Conservation (phyloP, 1,284 basidiomycete species). For the Cystobasidiaceae sp. region DNA sequence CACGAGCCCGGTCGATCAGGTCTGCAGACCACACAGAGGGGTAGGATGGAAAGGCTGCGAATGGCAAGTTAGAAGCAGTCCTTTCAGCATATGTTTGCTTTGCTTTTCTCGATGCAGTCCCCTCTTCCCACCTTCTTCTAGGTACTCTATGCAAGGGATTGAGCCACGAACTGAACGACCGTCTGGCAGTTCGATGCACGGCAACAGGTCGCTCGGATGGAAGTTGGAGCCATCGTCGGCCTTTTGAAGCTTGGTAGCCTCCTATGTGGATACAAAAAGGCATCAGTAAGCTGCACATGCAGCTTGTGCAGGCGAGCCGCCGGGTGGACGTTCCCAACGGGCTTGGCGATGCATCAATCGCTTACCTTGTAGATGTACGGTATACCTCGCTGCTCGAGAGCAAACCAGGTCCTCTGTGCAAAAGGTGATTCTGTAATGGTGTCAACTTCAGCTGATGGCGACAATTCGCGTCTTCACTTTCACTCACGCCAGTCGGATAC, state of each 20-base stretch:
- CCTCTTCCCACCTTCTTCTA: slow-evolving; percentile 15
- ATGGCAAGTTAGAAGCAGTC: neutral
- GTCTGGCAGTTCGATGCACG: slow-evolving; percentile 16
- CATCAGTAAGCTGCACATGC: neutral
- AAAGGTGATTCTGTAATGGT: slow-evolving; percentile 23
- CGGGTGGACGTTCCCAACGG: neutral
- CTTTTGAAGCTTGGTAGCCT: slow-evolving; percentile 27
- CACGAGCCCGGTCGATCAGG: slow-evolving; percentile 21
- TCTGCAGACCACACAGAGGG: slow-evolving; percentile 18
- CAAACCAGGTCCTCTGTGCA: slow-evolving; percentile 28
- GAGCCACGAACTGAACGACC: slow-evolving; percentile 16
- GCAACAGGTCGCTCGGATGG: slow-evolving; percentile 16
- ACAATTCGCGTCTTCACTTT: neutral
- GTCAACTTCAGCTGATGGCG: neutral
- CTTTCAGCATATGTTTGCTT: neutral
- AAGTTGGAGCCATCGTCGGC: slow-evolving; percentile 7
- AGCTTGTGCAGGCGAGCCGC: too few species aligned
- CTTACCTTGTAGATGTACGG: slow-evolving; percentile 23
- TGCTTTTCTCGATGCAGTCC: neutral
- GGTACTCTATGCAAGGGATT: slow-evolving; percentile 28
- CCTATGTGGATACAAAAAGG: neutral
- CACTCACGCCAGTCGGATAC: slow-evolving; percentile 26
- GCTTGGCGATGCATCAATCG: neutral
- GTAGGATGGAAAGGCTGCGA: slow-evolving; percentile 10
- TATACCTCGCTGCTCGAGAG: slow-evolving; percentile 26